A percentile compares a stretch with the other conserved stretches of the same genome.
These are phyloP conservation scores for Setomelanomma holmii DNA, from an alignment of 2,329 filamentous ascomycete genomes.

Conservation along the genomic window DNA sequence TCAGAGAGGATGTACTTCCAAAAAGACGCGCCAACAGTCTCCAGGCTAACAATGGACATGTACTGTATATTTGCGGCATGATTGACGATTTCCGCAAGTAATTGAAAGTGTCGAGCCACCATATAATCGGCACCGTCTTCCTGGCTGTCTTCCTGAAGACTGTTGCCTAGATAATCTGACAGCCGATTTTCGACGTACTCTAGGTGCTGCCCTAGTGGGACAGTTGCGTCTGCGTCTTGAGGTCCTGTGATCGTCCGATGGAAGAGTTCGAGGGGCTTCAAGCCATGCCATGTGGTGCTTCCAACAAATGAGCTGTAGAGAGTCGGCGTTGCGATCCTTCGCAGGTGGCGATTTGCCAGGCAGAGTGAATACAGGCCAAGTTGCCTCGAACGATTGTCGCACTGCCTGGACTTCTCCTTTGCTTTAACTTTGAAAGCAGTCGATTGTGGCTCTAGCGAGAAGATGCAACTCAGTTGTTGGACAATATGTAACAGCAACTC, in stretches of 20 bases:
- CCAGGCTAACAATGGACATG: constrained; percentile 30
- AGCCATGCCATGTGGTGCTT: constrained; percentile 21
- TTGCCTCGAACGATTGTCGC: constrained; percentile 27
- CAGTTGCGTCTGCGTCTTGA: background rate
- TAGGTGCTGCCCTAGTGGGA: constrained; percentile 13
- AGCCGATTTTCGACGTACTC: constrained; percentile 37
- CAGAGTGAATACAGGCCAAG: constrained; percentile 24
- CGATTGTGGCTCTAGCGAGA: constrained; percentile 30
- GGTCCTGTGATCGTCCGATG: constrained; percentile 16
- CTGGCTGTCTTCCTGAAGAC: constrained; percentile 15
- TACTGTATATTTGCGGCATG: constrained; percentile 28
- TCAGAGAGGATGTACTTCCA: constrained; percentile 25
- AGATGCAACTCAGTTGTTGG: constrained; percentile 16
- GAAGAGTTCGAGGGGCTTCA: constrained; percentile 22
- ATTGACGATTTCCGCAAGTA: constrained; percentile 26
- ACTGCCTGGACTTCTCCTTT: constrained; percentile 27
- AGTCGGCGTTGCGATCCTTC: constrained; percentile 23
- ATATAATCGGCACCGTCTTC: constrained; percentile 4
- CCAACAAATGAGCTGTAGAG: constrained; percentile 33
- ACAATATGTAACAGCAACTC: constrained; percentile 33
- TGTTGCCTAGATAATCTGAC: constrained; percentile 28
- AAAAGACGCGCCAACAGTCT: constrained; percentile 24
- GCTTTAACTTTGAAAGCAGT: constrained; percentile 22
- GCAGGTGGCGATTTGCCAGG: constrained; percentile 24
- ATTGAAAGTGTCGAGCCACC: constrained; percentile 21